A percentile compares a stretch with the other conserved stretches of the same genome.
Evolutionary conservation across 768 basidiomycete species (phyloP).

Genomic region (Mycena indigotica): DNA sequence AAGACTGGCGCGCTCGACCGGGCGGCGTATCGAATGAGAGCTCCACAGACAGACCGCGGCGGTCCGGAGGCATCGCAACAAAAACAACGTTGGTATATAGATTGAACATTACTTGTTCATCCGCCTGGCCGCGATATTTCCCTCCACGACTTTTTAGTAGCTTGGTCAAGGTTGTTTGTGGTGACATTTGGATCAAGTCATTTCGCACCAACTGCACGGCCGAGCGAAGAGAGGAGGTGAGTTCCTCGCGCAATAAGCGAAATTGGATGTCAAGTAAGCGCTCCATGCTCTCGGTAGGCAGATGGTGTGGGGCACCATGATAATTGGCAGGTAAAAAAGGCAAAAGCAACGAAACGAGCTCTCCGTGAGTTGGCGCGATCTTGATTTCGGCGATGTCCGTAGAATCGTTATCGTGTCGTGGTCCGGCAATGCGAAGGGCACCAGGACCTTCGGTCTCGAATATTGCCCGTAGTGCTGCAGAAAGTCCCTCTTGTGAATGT

Average conservation of each 20-base stretch:
- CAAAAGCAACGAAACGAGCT: conserved; percentile 49
- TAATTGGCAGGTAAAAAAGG: conserved; percentile 68
- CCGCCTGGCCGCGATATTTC: conserved; percentile 50
- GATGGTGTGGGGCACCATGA: conserved; percentile 63
- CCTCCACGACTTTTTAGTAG: conserved; percentile 59
- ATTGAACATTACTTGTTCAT: conserved; percentile 61
- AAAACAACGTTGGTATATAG: conserved; percentile 61
- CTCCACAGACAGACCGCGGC: conserved; percentile 52
- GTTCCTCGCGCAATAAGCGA: conserved; percentile 71
- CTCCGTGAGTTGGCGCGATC: conserved; percentile 71
- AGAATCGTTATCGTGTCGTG: conserved; percentile 72
- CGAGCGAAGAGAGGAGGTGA: conserved; percentile 59
- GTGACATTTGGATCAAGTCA: conserved; percentile 37
- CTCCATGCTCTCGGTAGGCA: conserved; percentile 60
- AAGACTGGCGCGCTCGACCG: conserved; percentile 49
- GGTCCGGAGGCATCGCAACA: conserved; percentile 46
- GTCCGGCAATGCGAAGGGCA: conserved; percentile 45
- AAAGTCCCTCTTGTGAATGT: conserved; percentile 34
- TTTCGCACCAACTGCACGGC: conserved; percentile 51
- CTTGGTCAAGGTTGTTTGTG: conserved; percentile 43
- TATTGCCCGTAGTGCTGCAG: conserved; percentile 38
- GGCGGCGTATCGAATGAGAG: conserved; percentile 57
- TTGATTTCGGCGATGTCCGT: conserved; percentile 57
- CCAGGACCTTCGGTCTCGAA: conserved; percentile 58
- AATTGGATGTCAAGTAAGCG: conserved; percentile 74